Percentiles rank a stretch among this genome's conserved stretches.
Conservation (phyloP, 192 early-diverging fungal species). For the Powellomyces hirtus region DNA sequence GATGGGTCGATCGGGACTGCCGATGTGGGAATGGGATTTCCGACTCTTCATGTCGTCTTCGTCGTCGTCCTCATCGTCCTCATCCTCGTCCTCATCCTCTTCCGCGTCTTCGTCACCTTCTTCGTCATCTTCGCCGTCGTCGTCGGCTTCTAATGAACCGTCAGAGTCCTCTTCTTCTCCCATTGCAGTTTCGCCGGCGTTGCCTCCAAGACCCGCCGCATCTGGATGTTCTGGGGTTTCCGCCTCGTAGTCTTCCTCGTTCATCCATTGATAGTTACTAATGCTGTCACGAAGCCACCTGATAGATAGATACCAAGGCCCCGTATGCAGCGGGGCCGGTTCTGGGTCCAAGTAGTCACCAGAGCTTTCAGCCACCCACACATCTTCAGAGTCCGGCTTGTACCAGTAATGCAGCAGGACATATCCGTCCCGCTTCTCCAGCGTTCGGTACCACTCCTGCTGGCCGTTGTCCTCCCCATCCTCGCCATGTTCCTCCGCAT, state of each 20-base stretch:
- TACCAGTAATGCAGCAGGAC: constrained; percentile 36
- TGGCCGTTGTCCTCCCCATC: background rate
- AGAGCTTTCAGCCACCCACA: constrained; percentile 20
- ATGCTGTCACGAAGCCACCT: constrained; percentile 77
- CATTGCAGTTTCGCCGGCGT: constrained; percentile 1
- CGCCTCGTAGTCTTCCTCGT: constrained; percentile 82
- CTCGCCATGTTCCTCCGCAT: background rate
- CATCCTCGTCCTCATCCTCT: constrained; percentile 8
- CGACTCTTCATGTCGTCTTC: constrained; percentile 7
- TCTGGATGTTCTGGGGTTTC: constrained; percentile 24
- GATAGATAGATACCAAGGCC: constrained; percentile 66
- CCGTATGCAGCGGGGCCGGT: constrained; percentile 57
- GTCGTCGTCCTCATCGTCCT: constrained; percentile 33
- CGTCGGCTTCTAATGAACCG: background rate
- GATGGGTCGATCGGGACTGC: background rate
- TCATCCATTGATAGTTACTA: constrained; percentile 78
- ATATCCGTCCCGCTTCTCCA: constrained; percentile 28
- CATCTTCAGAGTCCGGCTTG: constrained; percentile 28
- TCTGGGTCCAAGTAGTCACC: constrained; percentile 33
- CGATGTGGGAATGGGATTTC: constrained; percentile 4
- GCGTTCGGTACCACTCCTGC: constrained; percentile 28
- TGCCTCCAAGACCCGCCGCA: no score
- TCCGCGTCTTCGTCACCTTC: background rate
- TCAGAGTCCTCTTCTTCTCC: constrained; percentile 16
- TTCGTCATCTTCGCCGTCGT: constrained; percentile 13